Evolutionary conservation across 129 eudicot genomes (phyloP), one percentile per base, ranked within the genome.

Genomic region (Centella asiatica): DNA sequence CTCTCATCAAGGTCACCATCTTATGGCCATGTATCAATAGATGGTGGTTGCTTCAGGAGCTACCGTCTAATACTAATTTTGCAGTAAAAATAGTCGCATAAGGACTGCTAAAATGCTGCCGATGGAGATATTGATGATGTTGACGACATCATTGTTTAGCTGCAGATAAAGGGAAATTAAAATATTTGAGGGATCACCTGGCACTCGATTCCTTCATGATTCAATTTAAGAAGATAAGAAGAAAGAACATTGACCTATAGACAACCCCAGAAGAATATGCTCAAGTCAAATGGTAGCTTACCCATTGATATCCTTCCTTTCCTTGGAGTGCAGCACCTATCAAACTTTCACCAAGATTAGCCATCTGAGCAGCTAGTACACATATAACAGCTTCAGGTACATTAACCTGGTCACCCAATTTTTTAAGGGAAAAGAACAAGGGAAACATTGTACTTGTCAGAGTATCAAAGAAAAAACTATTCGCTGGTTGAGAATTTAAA

Each of bases 121-220:
- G 36, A 87, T 77, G 51, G 98, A 81, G 75, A 92, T 80, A 68
- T 87, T 92, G 72, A 92, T 82, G 53, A 92, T 79, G 55, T 92
- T 92, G 45, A 92, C 98, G 36, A 70, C 86, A 49, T 92, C 98
- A 44, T 87, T 92, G 82, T 78, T 92, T 55, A 92, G 98, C 98
- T 92, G 79, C 79, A 83, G 61, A 54, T 26, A 2, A 31, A 74
- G 62, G 52, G 45, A 36, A 9, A 29, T 7, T 12, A 49, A 44
- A 25, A 32, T 4, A 26, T 28, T 53, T 20, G 47, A 44, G 52
- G 1, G 2, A 29, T 51, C 12, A 20, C 18, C 12, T 26, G 37
- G 8, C 15, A 1, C 18, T 15, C 28, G 5, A 47, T 10, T n/a
- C 26, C 44, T 56, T 32, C 3, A 57, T n/a, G 25, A 34, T 18